Evolutionary conservation across 768 basidiomycete genomes (phyloP), one percentile per base, ranked within the genome.

Genomic region (Leccinum ochraceum): DNA sequence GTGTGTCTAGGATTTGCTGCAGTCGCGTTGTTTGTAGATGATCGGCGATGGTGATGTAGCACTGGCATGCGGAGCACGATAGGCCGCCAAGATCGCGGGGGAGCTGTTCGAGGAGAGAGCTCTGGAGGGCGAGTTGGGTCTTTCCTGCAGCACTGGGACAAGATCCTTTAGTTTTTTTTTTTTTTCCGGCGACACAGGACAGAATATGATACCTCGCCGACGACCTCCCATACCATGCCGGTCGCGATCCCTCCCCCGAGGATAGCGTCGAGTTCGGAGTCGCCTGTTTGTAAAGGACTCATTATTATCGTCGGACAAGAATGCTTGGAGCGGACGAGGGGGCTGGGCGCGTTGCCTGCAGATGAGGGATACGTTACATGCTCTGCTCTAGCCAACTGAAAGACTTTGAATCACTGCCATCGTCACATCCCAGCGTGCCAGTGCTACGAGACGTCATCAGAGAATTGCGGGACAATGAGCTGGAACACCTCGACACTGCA

Each of bases 381-480:
- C 14, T 55, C 24, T 42, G 26, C 34, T 32, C 50, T 58, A 97
- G 95, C 68, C 95, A 98, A 80, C 79, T 98, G 53, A 84, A 85
- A 67, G 86, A 88, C 34, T 77, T 96, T 65, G 83, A 86, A 60
- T 75, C 77, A 3, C 71, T 92, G 39, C 82, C 85, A 2, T 76
- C 81, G 2, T 79, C 84, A 32, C 92, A 96, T 69, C 87, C 91
- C 0, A 95, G 94, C 61, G 78, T 96, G 37, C 83, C 87, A 1
- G 74, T 95, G 28, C 77, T 97, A 59, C 83, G 79, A 63, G 80
- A 85, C 4, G 81, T 95, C 51, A 83, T 95, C 54, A 78, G 76
- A 54, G 95, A 97, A 73, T 90, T 98, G 71, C 80, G 94, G 64
- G 94, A 98, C 74, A 95, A 98, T 67, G 95, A 98, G 69, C 81